Evolutionary conservation across 768 basidiomycete genomes (phyloP).

Genomic region (Suillus ampliporus): DNA sequence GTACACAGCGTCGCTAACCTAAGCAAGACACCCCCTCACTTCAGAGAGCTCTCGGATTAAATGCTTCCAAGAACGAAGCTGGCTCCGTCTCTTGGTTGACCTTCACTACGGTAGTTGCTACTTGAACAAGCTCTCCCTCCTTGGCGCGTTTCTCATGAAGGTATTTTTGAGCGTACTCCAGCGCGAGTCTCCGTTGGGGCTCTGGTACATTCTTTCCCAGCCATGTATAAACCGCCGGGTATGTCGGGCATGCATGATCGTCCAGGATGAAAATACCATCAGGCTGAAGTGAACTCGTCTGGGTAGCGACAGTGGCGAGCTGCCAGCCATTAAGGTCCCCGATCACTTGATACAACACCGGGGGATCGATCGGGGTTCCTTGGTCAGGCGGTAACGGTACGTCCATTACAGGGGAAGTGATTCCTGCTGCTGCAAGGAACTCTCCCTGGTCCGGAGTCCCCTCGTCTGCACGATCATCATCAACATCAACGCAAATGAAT

Average conservation of each 20-base stretch:
- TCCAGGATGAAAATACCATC: slow-evolving; percentile 60
- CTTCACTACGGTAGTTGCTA: slow-evolving; percentile 23
- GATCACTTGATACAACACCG: slow-evolving; percentile 48
- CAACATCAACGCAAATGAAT: background rate
- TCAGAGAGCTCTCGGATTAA: background rate
- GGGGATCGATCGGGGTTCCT: slow-evolving; percentile 15
- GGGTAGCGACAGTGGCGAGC: slow-evolving; percentile 42
- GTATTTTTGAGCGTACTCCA: slow-evolving; percentile 63
- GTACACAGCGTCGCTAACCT: background rate
- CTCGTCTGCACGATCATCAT: slow-evolving; percentile 47
- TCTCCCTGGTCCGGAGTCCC: slow-evolving; percentile 49
- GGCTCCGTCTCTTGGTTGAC: slow-evolving; percentile 52
- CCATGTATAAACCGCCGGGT: slow-evolving; percentile 63
- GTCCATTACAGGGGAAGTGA: slow-evolving; percentile 23
- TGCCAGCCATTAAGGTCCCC: slow-evolving; percentile 48
- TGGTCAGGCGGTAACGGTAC: slow-evolving; percentile 17
- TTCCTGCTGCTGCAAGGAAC: slow-evolving; percentile 57
- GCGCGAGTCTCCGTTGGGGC: slow-evolving; percentile 51
- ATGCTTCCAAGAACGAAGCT: slow-evolving; percentile 44
- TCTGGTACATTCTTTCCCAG: slow-evolving; percentile 55
- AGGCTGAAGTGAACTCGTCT: slow-evolving; percentile 46
- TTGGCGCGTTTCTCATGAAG: slow-evolving; percentile 44
- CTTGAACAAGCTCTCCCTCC: slow-evolving; percentile 21
- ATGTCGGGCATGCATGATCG: slow-evolving; percentile 45
- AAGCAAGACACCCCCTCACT: background rate